A percentile compares a stretch with the other conserved stretches of the same genome.
These are phyloP conservation scores for Erythrophleum ivorense DNA, from an alignment of 331 rosid genomes.

Conservation along the genomic window DNA sequence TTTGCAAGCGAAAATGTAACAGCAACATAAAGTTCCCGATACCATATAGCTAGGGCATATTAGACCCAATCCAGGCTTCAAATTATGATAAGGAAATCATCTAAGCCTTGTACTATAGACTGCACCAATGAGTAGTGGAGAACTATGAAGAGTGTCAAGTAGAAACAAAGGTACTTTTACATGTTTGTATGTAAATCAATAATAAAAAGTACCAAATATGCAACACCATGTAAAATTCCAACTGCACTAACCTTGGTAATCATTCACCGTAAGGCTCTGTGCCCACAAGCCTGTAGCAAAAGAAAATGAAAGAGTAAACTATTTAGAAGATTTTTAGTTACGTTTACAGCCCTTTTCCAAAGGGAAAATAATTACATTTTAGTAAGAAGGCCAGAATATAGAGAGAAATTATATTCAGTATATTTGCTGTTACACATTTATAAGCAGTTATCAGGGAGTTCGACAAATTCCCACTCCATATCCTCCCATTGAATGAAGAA, in stretches of 20 bases:
- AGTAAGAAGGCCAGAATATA: conserved; percentile 19
- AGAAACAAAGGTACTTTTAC: conserved; percentile 11
- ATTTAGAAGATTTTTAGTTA: conserved; percentile 32
- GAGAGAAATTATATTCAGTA: background rate
- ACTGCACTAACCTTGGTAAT: conserved; percentile 84
- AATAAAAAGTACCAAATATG: conserved; percentile 2
- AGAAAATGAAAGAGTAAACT: background rate
- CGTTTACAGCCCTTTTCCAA: background rate
- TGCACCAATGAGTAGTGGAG: background rate
- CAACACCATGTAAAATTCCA: background rate
- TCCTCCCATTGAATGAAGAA: conserved; percentile 2
- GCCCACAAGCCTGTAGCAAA: conserved; percentile 78
- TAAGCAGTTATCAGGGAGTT: background rate
- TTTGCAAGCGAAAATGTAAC: background rate
- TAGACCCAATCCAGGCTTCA: background rate
- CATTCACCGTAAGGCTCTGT: conserved; percentile 77
- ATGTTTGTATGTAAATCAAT: background rate
- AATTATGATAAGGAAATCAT: background rate
- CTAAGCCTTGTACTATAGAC: background rate
- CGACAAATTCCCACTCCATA: background rate
- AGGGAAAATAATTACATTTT: background rate
- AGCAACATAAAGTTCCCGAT: background rate
- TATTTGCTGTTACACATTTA: background rate
- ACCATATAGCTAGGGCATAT: background rate
- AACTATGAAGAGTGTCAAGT: conserved; percentile 20